phyloP scores from a whole-genome alignment of 2,329 filamentous ascomycete genomes.

The Blumeriella jaapii region DNA sequence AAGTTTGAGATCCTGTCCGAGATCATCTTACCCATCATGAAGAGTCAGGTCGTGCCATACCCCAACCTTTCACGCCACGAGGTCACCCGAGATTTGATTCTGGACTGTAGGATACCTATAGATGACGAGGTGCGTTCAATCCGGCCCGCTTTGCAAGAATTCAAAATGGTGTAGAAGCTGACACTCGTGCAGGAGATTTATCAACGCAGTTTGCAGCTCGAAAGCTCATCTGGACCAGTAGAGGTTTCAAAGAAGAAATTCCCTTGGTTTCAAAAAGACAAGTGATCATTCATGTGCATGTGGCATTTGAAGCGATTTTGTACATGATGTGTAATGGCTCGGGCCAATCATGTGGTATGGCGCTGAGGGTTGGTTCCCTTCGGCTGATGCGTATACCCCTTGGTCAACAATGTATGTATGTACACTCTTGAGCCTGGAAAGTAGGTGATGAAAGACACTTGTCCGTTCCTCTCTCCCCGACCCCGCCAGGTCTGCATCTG shows the following conservation, averaged over 20 bases:
- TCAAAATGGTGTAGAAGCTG: not conserved
- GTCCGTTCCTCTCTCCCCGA: no score
- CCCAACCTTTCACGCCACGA: slow-evolving; percentile 59
- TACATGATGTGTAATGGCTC: no score
- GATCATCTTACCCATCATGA: slow-evolving; percentile 80
- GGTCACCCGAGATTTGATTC: slow-evolving; percentile 58
- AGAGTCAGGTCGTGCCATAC: slow-evolving; percentile 79
- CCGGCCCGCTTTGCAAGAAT: not conserved
- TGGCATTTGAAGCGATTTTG: no score
- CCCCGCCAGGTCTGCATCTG: no score
- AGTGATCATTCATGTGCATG: no score
- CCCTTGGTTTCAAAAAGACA: slow-evolving; percentile 41
- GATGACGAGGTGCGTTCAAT: slow-evolving; percentile 75
- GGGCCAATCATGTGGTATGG: no score
- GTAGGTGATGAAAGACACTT: no score
- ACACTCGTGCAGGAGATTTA: slow-evolving; percentile 45
- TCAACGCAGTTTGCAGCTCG: slow-evolving; percentile 47
- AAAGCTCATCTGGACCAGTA: slow-evolving; percentile 36
- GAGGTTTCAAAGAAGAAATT: slow-evolving; percentile 53
- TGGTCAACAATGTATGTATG: no score
- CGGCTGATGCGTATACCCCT: no score
- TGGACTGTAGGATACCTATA: slow-evolving; percentile 70
- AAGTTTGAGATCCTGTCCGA: slow-evolving; percentile 97
- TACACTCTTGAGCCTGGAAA: no score
- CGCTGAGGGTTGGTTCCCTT: no score